Percentiles rank a stretch among this genome's conserved stretches.
These are phyloP conservation scores for Scleroderma citrinum DNA, from an alignment of 768 basidiomycete species.

Conservation along the genomic window DNA sequence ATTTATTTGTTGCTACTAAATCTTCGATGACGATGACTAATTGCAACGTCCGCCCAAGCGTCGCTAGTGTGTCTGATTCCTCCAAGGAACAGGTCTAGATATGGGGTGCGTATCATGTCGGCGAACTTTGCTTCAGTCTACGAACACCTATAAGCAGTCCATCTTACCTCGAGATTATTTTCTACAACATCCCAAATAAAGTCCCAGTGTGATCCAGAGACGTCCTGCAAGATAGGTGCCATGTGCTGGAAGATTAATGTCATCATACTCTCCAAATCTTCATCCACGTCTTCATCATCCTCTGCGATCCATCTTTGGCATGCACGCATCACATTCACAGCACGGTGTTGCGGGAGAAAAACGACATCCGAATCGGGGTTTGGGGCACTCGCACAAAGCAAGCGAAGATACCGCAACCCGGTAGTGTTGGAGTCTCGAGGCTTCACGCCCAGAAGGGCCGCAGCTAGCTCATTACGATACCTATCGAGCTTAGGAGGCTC, in stretches of 20 bases:
- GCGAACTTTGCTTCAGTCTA: too few species aligned
- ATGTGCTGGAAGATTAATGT: constrained; percentile 67
- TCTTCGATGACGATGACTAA: constrained; percentile 67
- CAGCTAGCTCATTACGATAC: constrained; percentile 86
- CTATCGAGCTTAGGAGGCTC: constrained; percentile 72
- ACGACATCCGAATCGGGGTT: constrained; percentile 70
- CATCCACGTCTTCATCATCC: constrained; percentile 51
- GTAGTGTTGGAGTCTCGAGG: constrained; percentile 56
- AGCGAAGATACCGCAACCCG: constrained; percentile 64
- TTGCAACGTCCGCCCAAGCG: constrained; percentile 63
- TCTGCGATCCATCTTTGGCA: constrained; percentile 76
- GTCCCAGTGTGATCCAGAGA: constrained; percentile 89
- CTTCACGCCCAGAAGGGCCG: constrained; percentile 64
- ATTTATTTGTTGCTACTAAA: constrained; percentile 64
- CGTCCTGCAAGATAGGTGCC: constrained; percentile 82
- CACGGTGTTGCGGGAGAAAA: constrained; percentile 80
- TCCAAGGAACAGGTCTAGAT: constrained; percentile 53
- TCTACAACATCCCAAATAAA: constrained; percentile 87
- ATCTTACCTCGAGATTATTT: constrained; percentile 75
- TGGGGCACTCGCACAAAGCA: constrained; percentile 70
- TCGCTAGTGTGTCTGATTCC: constrained; percentile 53
- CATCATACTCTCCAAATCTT: constrained; percentile 75
- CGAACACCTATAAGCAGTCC: background rate
- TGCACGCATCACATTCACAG: constrained; percentile 81
- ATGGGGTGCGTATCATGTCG: background rate